Evolutionary conservation across 441 rosid genomes (phyloP).

Genomic region (Adansonia madagascariensis): DNA sequence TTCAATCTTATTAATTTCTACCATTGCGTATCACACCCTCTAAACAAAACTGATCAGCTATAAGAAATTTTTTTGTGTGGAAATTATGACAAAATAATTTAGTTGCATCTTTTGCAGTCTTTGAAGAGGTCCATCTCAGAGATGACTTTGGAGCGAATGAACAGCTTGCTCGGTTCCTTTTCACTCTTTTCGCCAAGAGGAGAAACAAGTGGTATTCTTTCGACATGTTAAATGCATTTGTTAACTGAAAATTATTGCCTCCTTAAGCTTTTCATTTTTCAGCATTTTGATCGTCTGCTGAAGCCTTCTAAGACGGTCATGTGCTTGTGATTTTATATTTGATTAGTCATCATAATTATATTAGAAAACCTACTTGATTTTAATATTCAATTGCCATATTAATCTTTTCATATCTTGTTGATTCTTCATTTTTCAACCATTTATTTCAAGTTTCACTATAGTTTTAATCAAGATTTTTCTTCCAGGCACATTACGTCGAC

Average conservation of each 20-base stretch:
- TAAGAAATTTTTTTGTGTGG: not conserved
- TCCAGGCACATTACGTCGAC: conserved; percentile 58
- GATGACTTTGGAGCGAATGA: conserved; percentile 70
- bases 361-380: not conserved
- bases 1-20: not conserved
- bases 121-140: conserved; percentile 81
- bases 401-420: not conserved
- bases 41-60: not conserved
- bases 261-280: not conserved
- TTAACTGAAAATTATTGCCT: not conserved
- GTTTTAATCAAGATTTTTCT: conserved; percentile 27
- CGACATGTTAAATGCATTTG: not conserved
- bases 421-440: conserved; percentile 1
- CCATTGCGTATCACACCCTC: not conserved
- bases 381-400: conserved; percentile 7
- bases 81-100: conserved; percentile 11
- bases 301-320: not conserved
- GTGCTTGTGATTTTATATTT: not conserved
- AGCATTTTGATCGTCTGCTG: conserved; percentile 1
- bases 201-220: conserved; percentile 50
- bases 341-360: not conserved
- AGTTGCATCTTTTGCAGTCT: conserved; percentile 40
- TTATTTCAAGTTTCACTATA: not conserved
- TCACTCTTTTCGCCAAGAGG: conserved; percentile 57
- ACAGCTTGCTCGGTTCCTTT: conserved; percentile 68